Evolutionary conservation across 257 asterid genomes (phyloP), one percentile per base, ranked within the genome.

Genomic region (Nicotiana paniculata): DNA sequence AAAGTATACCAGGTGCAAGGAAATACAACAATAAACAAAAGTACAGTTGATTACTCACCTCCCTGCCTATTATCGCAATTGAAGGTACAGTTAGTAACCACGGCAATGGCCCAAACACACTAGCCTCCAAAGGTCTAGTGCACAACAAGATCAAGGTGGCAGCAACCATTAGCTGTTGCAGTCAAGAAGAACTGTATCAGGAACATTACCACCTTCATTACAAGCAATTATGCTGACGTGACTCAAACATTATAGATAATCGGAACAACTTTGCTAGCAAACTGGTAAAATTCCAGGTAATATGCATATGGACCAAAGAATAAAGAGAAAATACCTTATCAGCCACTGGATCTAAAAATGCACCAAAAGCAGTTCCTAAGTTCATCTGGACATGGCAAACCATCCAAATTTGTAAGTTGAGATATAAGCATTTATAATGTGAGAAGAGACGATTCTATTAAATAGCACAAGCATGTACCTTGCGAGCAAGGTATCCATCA

Each of bases 271-370:
- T 43, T 3, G 16, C 63, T 74, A 28, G 28, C 15, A 51, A 51
- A 15, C 63, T 15, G 9, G 48, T 15, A 51, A 26, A 15, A 9
- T 51, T 75, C 80, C 63, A 28, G 48, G 64, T 2, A 51, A 26
- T 7, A 7, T 3, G 16, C 64, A 51, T 51, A 46, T 28, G 64
- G 12, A 17, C 8, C 54, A 1, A 39, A 32, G 80, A 12, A 72
- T 6, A 74, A 5, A 74, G 62, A 24, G 26, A 74, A 35, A 66
- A 58, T 86, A 96, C 99, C 99, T 96, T 96, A 87, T 96, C 99
- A 82, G 99, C 99, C 82, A 96, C 99, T 46, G 99, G 99, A 86
- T 96, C 99, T 88, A 96, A 90, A 88, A 96, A 95, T 58, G 99
- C 98, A 85, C 99, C 99, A 88, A 96, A 96, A 8, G 92, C 91